phyloP scores from a whole-genome alignment of 2,329 filamentous ascomycete genomes.

The Chaetomium sp. region DNA sequence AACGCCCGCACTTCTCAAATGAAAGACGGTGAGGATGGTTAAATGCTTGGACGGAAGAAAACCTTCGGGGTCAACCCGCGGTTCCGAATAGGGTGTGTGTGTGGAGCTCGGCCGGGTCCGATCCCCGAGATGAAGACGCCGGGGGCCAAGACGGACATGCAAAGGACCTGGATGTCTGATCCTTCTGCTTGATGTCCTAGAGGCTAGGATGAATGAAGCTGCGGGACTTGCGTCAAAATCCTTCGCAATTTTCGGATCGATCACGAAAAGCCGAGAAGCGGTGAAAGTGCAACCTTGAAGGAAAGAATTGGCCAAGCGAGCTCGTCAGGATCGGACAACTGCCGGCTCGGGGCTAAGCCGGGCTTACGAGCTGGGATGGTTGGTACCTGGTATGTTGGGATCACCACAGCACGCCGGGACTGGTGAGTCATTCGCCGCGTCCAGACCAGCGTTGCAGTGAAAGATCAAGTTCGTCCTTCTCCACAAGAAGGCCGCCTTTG shows the following conservation, averaged over 20 bases:
- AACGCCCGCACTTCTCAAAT: conserved; percentile 3
- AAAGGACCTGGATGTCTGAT: not conserved
- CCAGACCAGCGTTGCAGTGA: not conserved
- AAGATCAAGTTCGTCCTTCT: not conserved
- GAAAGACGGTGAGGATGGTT: not conserved
- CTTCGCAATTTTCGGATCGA: too few relatives aligned
- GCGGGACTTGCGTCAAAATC: too few relatives aligned
- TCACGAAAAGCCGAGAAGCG: too few relatives aligned
- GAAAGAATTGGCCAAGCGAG: too few relatives aligned
- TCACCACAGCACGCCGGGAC: not conserved
- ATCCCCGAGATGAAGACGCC: not conserved
- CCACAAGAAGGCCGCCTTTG: not conserved
- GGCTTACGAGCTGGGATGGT: conserved; percentile 12
- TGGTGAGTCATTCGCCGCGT: not conserved
- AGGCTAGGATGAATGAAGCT: too few relatives aligned
- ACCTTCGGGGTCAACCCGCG: not conserved
- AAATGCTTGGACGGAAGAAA: conserved; percentile 1
- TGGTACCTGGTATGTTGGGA: too few relatives aligned
- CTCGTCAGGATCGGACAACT: too few relatives aligned
- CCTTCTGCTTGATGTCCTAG: not conserved
- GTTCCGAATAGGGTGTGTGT: conserved; percentile 8
- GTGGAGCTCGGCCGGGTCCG: conserved; percentile 18
- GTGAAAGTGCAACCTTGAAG: too few relatives aligned
- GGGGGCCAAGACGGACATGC: not conserved
- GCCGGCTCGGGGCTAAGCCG: conserved; percentile 17